Base-by-base conservation (phyloP, 192 early-diverging fungal species). In the Coemansia reversa region DNA sequence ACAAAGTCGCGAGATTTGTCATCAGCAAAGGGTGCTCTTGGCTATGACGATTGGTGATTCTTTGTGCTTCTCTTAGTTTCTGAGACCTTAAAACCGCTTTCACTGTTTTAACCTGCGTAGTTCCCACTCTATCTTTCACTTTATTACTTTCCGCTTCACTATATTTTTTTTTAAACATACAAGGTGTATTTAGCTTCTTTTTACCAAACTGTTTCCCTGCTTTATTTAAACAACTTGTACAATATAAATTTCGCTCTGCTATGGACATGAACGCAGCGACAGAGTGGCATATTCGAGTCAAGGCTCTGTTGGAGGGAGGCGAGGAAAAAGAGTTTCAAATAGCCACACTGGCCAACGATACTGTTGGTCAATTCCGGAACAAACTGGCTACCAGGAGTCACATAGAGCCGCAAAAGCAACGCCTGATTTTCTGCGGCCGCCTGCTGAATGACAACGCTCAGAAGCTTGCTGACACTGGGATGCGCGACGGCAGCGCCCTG, bases 371-470 rank as follows among this genome's bases (percentile, higher is more conserved):
- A 24, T 69, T 79, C 19, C 76, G 76, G 25, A 29, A 48, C 47
- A 69, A 63, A 23, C 64, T 79, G 23, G 66, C 76, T 0, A 58
- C 60, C 23, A 55, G 59, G 47, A 79, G 76, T 61, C 63, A 66
- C 3, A 71, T 79, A 7, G 76, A 69, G 55, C 66, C 70, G 1
- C 60, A 66, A 50, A 72, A 73, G 67, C 76, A 73, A 63, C 76
- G 76, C 11, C 56, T 79, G 55, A 79, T 79, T 50, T 79, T 66
- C 67, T 51, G 52, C 60, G 76, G 76, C 14, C 76, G 70, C 5
- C 66, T 79, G 42, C 71, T 79, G 18, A 60, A 54, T 19, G 67
- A 72, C 55, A 63, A 79, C 39, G 45, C 63, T 2, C 63, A 65
- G 22, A 79, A 65, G 67, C 49, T 79, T 14, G 55, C 33, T 16